Conservation (phyloP, 257 asterid species). For the Verbena officinalis region DNA sequence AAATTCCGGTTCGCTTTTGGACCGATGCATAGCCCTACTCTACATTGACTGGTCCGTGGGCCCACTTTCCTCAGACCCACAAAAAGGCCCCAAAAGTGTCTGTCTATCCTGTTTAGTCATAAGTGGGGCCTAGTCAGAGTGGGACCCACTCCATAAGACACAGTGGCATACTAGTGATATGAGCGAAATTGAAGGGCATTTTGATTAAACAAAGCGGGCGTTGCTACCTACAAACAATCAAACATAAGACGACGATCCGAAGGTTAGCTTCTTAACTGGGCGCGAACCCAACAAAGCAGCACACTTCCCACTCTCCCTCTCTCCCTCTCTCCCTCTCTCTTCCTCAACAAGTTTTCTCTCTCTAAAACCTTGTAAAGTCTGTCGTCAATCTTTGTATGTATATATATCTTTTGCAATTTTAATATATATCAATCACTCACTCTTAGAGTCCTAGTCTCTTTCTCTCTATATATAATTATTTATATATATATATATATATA, state of each 20-base stretch:
- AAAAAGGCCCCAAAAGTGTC: background rate
- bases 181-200: conserved; percentile 13
- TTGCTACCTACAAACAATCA: conserved; percentile 20
- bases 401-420: too few relatives aligned
- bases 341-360: too few relatives aligned
- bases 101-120: background rate
- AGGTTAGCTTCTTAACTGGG: conserved; percentile 8
- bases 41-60: background rate
- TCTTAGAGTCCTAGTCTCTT: too few relatives aligned
- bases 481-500: background rate
- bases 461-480: background rate
- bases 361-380: background rate
- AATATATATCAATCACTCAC: too few relatives aligned
- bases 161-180: conserved; percentile 18
- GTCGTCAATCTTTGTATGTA: conserved; percentile 5
- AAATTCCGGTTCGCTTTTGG: too few relatives aligned
- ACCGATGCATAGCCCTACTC: too few relatives aligned
- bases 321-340: background rate
- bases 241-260: conserved; percentile 33
- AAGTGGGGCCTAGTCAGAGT: background rate
- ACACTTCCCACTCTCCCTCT: conserved; percentile 3
- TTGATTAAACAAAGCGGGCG: background rate
- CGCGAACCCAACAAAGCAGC: conserved; percentile 26
- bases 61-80: background rate
- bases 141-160: conserved; percentile 5